Evolutionary conservation across 106 monocot species (phyloP).

Genomic region (Dendrobium officinale): DNA sequence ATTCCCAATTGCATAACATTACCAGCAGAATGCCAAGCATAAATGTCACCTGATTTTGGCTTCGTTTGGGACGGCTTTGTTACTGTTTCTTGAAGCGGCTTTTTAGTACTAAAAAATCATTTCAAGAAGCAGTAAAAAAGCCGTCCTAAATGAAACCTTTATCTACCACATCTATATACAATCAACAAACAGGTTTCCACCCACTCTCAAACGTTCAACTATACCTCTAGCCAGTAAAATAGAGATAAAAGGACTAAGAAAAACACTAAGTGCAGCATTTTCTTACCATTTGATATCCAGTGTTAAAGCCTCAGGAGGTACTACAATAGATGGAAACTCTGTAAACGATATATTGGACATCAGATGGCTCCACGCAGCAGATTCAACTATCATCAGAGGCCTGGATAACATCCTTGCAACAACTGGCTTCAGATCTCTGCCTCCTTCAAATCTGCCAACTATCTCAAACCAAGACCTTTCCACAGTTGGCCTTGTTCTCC

Average conservation of each 20-base stretch:
- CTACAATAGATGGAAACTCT: conserved; percentile 40
- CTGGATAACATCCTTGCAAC: conserved; percentile 39
- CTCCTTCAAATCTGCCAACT: conserved; percentile 48
- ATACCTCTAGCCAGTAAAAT: background rate
- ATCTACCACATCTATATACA: background rate
- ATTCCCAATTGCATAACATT: background rate
- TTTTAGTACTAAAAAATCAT: too few species aligned
- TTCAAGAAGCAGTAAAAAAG: too few species aligned
- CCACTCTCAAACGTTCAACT: background rate
- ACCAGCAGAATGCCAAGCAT: background rate
- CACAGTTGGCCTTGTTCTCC: conserved; percentile 59
- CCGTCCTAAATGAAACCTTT: too few species aligned
- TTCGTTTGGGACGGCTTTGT: too few species aligned
- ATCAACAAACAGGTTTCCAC: background rate
- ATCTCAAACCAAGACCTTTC: conserved; percentile 53
- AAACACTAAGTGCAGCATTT: background rate
- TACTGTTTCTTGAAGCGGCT: too few species aligned
- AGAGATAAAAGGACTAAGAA: background rate
- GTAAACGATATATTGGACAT: conserved; percentile 78
- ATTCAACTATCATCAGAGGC: conserved; percentile 24
- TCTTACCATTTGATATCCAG: conserved; percentile 78
- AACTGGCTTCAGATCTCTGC: conserved; percentile 33
- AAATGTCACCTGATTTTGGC: background rate
- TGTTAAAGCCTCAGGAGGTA: conserved; percentile 64
- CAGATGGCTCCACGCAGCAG: conserved; percentile 60